Conservation (phyloP, 1,139 yeast genomes). For the Chernovozyma sophiae-reginae region DNA sequence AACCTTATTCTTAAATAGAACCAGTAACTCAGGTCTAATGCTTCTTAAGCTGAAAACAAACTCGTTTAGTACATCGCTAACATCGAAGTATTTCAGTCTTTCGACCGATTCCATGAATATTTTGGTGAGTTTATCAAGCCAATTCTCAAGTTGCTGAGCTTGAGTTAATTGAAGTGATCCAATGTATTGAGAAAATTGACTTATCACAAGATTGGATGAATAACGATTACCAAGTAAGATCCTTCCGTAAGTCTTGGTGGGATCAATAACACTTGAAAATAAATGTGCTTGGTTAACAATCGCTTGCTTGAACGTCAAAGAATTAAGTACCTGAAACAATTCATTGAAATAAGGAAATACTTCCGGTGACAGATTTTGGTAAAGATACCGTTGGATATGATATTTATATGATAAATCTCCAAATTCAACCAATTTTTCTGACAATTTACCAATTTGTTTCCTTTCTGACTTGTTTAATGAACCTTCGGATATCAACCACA, state of each 20-base stretch:
- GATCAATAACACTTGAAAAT: conserved; percentile 9
- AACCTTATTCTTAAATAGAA: neutral
- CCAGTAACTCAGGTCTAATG: neutral
- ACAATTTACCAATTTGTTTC: neutral
- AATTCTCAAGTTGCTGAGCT: conserved; percentile 7
- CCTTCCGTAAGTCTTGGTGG: conserved; percentile 7
- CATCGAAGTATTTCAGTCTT: conserved; percentile 13
- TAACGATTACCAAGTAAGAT: conserved; percentile 10
- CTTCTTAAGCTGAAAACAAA: conserved; percentile 9
- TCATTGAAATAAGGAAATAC: conserved; percentile 4
- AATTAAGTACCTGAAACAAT: conserved; percentile 10
- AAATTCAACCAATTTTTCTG: conserved; percentile 1
- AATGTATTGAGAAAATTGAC: conserved; percentile 21
- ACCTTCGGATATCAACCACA: neutral
- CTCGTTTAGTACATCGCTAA: conserved; percentile 8
- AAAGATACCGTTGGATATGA: neutral
- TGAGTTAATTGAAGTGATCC: conserved; percentile 10
- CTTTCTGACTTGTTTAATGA: neutral
- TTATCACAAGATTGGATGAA: conserved; percentile 9
- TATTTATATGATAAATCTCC: neutral
- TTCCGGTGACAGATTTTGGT: neutral
- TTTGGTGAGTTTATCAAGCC: conserved; percentile 11
- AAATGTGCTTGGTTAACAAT: conserved; percentile 15
- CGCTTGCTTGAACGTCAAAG: conserved; percentile 14
- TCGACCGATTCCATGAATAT: conserved; percentile 13